Conservation (phyloP, 148 eudicot species). For the Rheum nobile region DNA sequence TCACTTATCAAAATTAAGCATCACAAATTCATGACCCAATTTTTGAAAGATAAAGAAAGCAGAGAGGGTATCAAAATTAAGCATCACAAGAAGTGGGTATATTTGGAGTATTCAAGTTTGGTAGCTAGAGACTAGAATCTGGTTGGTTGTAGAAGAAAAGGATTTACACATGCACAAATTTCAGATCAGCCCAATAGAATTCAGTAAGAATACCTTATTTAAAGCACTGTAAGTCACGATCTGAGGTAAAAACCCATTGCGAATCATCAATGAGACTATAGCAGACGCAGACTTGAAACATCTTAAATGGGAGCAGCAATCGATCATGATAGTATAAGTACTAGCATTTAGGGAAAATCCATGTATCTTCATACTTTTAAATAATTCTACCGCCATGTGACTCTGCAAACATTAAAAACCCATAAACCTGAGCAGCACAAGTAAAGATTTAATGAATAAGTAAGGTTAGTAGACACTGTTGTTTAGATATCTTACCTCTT, state of each 20-base stretch:
- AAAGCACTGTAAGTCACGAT: slow-evolving; percentile 47
- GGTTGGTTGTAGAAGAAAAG: not conserved
- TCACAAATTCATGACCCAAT: not conserved
- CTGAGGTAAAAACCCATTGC: slow-evolving; percentile 44
- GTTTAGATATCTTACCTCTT: slow-evolving; percentile 32
- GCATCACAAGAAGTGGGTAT: not conserved
- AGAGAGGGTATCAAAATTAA: not conserved
- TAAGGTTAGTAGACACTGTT: not conserved
- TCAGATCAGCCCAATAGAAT: not conserved
- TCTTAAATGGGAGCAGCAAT: slow-evolving; percentile 56
- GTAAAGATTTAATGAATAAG: not conserved
- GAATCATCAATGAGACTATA: slow-evolving; percentile 61
- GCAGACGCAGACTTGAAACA: slow-evolving; percentile 64
- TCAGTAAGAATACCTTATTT: slow-evolving; percentile 40
- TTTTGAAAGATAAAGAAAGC: too few relatives aligned
- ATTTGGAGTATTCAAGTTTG: not conserved
- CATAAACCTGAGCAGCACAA: slow-evolving; percentile 4
- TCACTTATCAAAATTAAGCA: not conserved
- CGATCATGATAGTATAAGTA: slow-evolving; percentile 69
- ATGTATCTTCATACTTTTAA: slow-evolving; percentile 42
- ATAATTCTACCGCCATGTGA: slow-evolving; percentile 47
- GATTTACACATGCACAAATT: not conserved
- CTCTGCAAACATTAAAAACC: slow-evolving; percentile 31
- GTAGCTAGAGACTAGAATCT: not conserved
- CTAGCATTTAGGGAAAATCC: slow-evolving; percentile 44